Conservation (phyloP, 148 eudicot genomes). For the Silene latifolia region DNA sequence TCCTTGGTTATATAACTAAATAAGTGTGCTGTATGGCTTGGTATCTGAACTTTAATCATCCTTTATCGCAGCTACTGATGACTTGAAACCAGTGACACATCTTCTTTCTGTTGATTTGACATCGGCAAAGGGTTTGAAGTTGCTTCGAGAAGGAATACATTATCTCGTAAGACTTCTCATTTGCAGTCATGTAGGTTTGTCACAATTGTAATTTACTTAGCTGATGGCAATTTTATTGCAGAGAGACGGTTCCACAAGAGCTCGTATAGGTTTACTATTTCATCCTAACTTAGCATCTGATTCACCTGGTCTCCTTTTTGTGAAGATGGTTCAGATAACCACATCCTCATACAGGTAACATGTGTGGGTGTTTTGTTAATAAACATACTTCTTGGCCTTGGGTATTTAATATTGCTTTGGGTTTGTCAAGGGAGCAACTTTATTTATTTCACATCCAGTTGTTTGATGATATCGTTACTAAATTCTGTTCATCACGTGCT, state of each 20-base stretch:
- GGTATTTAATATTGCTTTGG: slow-evolving; percentile 3
- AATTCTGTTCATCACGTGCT: not conserved
- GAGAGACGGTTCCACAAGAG: slow-evolving; percentile 64
- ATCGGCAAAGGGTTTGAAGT: slow-evolving; percentile 67
- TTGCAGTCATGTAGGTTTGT: slow-evolving; percentile 11
- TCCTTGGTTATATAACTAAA: not conserved
- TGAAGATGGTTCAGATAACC: slow-evolving; percentile 60
- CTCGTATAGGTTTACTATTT: slow-evolving; percentile 84
- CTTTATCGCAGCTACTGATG: slow-evolving; percentile 66
- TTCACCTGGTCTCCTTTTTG: slow-evolving; percentile 55
- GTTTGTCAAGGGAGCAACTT: not conserved
- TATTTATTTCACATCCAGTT: slow-evolving; percentile 2
- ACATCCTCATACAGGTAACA: slow-evolving; percentile 60
- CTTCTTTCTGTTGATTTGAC: slow-evolving; percentile 69
- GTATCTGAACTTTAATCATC: slow-evolving; percentile 10
- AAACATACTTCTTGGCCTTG: not conserved
- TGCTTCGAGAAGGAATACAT: slow-evolving; percentile 80
- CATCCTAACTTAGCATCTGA: slow-evolving; percentile 39
- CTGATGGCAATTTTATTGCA: slow-evolving; percentile 28
- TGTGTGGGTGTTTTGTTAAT: slow-evolving; percentile 23
- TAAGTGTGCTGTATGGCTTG: not conserved
- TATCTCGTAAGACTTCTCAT: slow-evolving; percentile 62
- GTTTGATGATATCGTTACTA: not conserved
- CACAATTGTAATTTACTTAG: not conserved
- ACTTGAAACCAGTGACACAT: slow-evolving; percentile 93